Base-by-base conservation (phyloP, 805 yeast genomes). In the Sugiyamaella smithiae region DNA sequence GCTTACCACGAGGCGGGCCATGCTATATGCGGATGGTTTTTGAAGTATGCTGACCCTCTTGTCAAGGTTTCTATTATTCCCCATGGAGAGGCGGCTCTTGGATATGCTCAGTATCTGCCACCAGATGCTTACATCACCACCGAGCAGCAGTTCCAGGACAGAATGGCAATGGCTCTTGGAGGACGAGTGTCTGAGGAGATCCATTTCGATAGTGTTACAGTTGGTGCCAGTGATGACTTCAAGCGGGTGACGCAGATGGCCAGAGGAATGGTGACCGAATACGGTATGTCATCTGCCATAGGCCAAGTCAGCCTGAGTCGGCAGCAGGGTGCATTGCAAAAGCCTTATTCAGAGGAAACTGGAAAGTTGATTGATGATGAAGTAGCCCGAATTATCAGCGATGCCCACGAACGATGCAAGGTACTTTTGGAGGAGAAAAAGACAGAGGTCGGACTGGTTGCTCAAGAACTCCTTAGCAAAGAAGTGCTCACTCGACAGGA, bases 1-100 rank as follows among this genome's bases (percentile, higher is more conserved):
- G 96, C 97, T 0, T 89, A 86, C 64, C 97, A 89, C 67, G 97
- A 89, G 69, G 97, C 97, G 1, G 97, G 97, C 0, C 97, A 89
- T 66, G 97, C 97, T 3, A 84, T 89, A 43, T 86, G 96, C 68
- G 97, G 97, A 19, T 90, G 97, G 97, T 88, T 73, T 64, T 74
- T 89, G 62, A 78, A 82, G 68, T 81, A 71, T 69, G 97, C 97
- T 8, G 96, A 89, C 65, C 97, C 97, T 5, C 71, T 89, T 51
- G 77, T 90, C 51, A 89, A 89, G 67, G 97, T 89, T n/a, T 85
- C 95, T 17, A 89, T 89, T 57, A 87, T 89, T 53, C 97, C 97
- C 49, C 81, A 96, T 67, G 97, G 97, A 19, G 87, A 85, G 67
- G 96, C 96, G 44, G 96, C 96, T 11, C 72, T 89, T 48, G 97